Percentiles rank a stretch among this genome's conserved stretches.
Evolutionary conservation across 2,329 filamentous ascomycete genomes (phyloP).

Genomic region (Gnomoniopsis sp.): DNA sequence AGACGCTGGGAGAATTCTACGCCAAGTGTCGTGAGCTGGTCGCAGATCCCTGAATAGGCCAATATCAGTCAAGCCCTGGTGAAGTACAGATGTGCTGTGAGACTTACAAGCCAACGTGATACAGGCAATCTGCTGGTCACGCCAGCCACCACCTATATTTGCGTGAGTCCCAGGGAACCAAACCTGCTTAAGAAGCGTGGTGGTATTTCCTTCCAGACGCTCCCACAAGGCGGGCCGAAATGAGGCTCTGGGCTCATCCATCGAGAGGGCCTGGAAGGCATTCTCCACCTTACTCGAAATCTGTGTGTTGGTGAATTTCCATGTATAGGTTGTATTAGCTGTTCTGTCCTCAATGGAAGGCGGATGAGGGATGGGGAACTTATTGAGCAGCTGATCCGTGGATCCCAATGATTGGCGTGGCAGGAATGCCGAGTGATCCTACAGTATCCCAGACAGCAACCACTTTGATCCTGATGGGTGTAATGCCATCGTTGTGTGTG

Average conservation of each 20-base stretch:
- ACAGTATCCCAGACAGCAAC: slow-evolving; percentile 51
- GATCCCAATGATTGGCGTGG: slow-evolving; percentile 33
- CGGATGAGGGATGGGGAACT: slow-evolving; percentile 14
- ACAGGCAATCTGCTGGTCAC: slow-evolving; percentile 30
- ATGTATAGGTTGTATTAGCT: slow-evolving; percentile 25
- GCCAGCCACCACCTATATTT: slow-evolving; percentile 60
- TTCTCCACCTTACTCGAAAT: slow-evolving; percentile 39
- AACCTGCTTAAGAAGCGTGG: slow-evolving; percentile 30
- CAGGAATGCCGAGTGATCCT: slow-evolving; percentile 41
- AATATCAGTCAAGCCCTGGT: background rate
- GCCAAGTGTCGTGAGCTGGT: slow-evolving; percentile 30
- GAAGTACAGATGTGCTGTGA: background rate
- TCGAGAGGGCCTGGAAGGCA: slow-evolving; percentile 48
- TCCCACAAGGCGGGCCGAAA: slow-evolving; percentile 43
- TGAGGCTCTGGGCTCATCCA: slow-evolving; percentile 43
- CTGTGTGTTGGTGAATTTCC: slow-evolving; percentile 41
- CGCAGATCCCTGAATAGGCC: slow-evolving; percentile 27
- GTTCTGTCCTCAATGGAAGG: background rate
- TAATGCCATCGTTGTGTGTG: slow-evolving; percentile 27
- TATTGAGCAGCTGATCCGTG: slow-evolving; percentile 34
- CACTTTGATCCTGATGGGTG: slow-evolving; percentile 39
- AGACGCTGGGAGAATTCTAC: slow-evolving; percentile 28
- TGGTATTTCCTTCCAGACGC: slow-evolving; percentile 24
- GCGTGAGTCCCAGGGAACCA: slow-evolving; percentile 64
- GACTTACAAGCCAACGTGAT: slow-evolving; percentile 30